Evolutionary conservation across 2,329 filamentous ascomycete genomes (phyloP), one percentile per base, ranked within the genome.

Genomic region (Neopestalotiopsis clavispora): DNA sequence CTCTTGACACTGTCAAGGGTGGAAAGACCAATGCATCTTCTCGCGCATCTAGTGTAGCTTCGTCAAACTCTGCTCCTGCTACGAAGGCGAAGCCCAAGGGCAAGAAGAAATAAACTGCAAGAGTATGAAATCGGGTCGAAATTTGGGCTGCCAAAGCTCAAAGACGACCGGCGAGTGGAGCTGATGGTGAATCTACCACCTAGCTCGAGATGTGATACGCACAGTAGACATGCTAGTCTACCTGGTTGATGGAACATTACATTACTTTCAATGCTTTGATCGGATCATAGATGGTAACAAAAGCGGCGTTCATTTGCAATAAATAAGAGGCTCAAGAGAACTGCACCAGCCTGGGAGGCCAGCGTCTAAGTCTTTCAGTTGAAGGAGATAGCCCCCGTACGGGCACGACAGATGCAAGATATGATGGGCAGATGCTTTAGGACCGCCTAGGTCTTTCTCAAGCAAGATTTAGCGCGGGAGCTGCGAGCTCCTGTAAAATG

Each of bases 31-130:
- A 89, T 68, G 96, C 91, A 4, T 92, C 91, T 0, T 98, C 95
- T 28, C 89, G 96, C 71, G 95, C 95, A 17, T 95, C 92, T 4
- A 98, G 96, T 78, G 94, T 98, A 32, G 90, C 89, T 40, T 97
- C 95, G 0, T 93, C 88, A 59, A 87, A 85, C 49, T 92, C 92
- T 76, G 84, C 65, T 81, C 84, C 74, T 76, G 75, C 69, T 62
- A 72, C 74, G 72, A 82, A 80, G 78, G 78, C 75, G 65, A 87
- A 86, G 78, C 71, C 79, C 10, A 85, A 84, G 76, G 82, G 84
- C 65, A 88, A 86, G 77, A 86, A 88, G 76, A 90, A 89, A 74
- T 85, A 75, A 74, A 38, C 20, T 12, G 10, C 14, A 34, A 14
- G 30, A 23, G 17, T 52, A 20, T 20, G 20, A 40, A 20, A 1